These are phyloP conservation scores for Oropetium thomaeum DNA, from an alignment of 176 grass and related monocot species.

Conservation along the genomic window DNA sequence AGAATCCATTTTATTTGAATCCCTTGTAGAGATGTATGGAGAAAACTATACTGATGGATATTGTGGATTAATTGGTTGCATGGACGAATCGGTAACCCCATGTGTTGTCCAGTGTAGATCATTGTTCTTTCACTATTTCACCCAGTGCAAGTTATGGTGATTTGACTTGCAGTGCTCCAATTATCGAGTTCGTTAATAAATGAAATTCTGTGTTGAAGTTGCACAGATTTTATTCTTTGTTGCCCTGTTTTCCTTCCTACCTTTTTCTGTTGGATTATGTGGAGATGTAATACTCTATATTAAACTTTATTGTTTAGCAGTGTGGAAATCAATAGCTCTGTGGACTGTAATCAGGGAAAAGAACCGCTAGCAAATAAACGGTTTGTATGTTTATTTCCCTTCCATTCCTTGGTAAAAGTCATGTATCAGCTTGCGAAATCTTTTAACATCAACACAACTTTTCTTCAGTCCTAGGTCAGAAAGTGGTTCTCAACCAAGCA, in stretches of 20 bases:
- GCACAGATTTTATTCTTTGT: not conserved
- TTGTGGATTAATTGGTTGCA: not conserved
- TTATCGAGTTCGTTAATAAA: not conserved
- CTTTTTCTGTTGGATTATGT: not conserved
- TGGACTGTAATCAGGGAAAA: constrained; percentile 47
- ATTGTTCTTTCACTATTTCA: not conserved
- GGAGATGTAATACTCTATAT: not conserved
- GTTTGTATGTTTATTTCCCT: constrained; percentile 39
- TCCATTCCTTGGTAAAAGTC: not conserved
- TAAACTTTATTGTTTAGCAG: constrained; percentile 35
- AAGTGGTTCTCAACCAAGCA: constrained; percentile 51
- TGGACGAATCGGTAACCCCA: not conserved
- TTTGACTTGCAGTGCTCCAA: not conserved
- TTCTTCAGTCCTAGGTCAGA: constrained; percentile 70
- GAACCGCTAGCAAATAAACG: constrained; percentile 73
- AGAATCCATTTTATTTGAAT: not conserved
- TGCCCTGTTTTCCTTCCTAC: not conserved
- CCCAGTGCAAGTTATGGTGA: not conserved
- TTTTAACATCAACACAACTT: constrained; percentile 28
- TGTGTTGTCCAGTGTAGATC: not conserved
- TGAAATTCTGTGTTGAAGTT: not conserved
- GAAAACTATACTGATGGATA: not conserved
- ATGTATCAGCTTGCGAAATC: not conserved
- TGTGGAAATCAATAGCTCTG: constrained; percentile 58
- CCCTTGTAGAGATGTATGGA: not conserved